Conservation (phyloP, 2,329 filamentous ascomycete species). For the Arthrobotrys sinensis region DNA sequence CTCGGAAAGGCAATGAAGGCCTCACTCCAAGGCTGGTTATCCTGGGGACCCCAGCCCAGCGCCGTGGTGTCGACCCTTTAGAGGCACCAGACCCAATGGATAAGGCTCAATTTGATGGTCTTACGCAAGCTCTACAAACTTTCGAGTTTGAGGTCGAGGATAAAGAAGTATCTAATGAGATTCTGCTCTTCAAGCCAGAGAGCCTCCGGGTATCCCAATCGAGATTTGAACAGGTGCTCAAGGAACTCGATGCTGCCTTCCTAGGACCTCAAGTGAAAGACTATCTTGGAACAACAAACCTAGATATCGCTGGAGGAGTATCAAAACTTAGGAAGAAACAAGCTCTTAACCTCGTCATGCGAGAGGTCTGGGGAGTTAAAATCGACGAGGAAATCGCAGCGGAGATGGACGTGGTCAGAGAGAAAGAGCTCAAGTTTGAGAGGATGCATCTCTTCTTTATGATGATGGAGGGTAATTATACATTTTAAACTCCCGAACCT, state of each 20-base stretch:
- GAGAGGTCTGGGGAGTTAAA: constrained; percentile 62
- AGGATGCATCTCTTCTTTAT: constrained; percentile 64
- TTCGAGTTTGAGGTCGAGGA: constrained; percentile 55
- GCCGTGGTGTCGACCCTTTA: constrained; percentile 12
- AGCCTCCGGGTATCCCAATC: constrained; percentile 60
- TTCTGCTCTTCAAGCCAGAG: constrained; percentile 61
- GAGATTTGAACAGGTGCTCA: constrained; percentile 62
- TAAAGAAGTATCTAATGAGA: constrained; percentile 62
- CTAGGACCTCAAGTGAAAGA: constrained; percentile 61
- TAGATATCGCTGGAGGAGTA: constrained; percentile 41
- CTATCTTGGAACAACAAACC: constrained; percentile 53
- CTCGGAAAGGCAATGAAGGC: not conserved
- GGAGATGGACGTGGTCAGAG: constrained; percentile 62
- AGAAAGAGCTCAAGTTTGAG: constrained; percentile 58
- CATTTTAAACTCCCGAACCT: not conserved
- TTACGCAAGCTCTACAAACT: constrained; percentile 46
- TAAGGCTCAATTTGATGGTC: constrained; percentile 42
- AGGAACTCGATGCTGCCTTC: constrained; percentile 62
- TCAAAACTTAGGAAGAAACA: constrained; percentile 52
- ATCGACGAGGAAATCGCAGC: constrained; percentile 63
- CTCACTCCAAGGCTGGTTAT: constrained; percentile 45
- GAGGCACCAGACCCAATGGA: constrained; percentile 17
- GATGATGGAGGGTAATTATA: constrained; percentile 62
- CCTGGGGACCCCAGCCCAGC: constrained; percentile 25
- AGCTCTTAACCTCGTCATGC: constrained; percentile 62